Base-by-base conservation (phyloP, 2,329 filamentous ascomycete genomes). In the Aspergillus flavus region DNA sequence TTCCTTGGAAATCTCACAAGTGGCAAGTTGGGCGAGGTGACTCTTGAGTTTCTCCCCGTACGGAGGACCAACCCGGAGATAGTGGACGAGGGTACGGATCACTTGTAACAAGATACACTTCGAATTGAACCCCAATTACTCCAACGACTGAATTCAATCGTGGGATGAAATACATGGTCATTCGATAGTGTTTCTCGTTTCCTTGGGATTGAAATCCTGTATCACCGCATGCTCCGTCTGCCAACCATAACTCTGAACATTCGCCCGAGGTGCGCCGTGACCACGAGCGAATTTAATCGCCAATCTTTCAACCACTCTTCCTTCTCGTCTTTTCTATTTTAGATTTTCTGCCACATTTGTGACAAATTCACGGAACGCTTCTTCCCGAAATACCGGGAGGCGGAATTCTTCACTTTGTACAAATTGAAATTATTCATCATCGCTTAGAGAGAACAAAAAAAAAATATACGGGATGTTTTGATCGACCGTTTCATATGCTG, bases 21-120 rank as follows among this genome's bases (percentile, higher is more conserved):
- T 64, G 63, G 63, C 63, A 64, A 64, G 59, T 64, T 45, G 57
- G 52, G 56, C 63, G 63, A 64, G 63, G 12, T 36, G 14, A 36
- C 14, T 6, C 1, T 16, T 16, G 14, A 5, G 2, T 36, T 36
- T 6, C 5, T 5, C 14, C 26, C 16, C 12, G 34, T 30, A 21
- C 21, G 46, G 21, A 50, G 12, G 6, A 36, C 6, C 34, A 1
- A 36, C 34, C 14, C 34, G 34, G 34, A 36, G 34, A 16, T 36
- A 36, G 34, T 16, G 14, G 14, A 16, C 1, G 5, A 16, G 12
- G 12, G 34, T 16, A 28, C 26, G 26, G 26, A 28, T 28, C 26
- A 28, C 26, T 28, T 28, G 26, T 28, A 28, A 28, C 26, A 11
- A 36, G 26, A 52, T 52, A 32, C 48, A 52, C 28, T 32, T 50